Percentiles rank a stretch among this genome's conserved stretches.
Evolutionary conservation across 2,329 filamentous ascomycete genomes (phyloP).

Genomic region (Colletotrichum shisoi): DNA sequence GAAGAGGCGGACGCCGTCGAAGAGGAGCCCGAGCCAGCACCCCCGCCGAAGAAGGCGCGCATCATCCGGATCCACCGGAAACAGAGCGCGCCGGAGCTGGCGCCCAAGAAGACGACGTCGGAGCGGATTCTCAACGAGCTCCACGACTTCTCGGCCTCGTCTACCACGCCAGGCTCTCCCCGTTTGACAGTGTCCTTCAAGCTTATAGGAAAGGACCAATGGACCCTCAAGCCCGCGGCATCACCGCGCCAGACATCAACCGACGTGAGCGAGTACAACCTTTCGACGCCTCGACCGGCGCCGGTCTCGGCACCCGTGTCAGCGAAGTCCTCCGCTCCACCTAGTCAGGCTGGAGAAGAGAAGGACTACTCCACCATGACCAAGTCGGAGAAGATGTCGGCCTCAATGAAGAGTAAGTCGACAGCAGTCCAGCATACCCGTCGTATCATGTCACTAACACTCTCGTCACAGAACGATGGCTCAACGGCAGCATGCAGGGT

Average conservation of each 20-base stretch:
- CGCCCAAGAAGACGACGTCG: constrained; percentile 16
- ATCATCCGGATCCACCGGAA: constrained; percentile 39
- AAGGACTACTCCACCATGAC: constrained; percentile 70
- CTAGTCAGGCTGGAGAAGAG: constrained; percentile 47
- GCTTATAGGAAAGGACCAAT: constrained; percentile 29
- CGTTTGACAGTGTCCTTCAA: constrained; percentile 33
- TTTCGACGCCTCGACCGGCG: constrained; percentile 28
- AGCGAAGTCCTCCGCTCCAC: constrained; percentile 35
- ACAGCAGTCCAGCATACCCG: background rate
- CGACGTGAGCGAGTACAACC: constrained; percentile 27
- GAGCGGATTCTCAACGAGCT: constrained; percentile 32
- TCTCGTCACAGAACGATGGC: constrained; percentile 60
- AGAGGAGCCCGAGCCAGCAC: constrained; percentile 47
- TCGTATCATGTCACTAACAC: constrained; percentile 42
- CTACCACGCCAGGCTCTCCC: constrained; percentile 13
- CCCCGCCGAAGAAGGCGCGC: constrained; percentile 47
- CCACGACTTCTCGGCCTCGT: constrained; percentile 18
- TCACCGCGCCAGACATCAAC: constrained; percentile 36
- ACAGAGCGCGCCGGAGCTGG: constrained; percentile 25
- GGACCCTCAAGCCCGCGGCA: constrained; percentile 23
- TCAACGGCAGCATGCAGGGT: constrained; percentile 66
- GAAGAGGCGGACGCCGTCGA: constrained; percentile 57
- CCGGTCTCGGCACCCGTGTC: constrained; percentile 36
- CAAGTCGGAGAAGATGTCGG: constrained; percentile 72
- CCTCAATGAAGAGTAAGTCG: constrained; percentile 69